Evolutionary conservation across 192 early-diverging fungal species (phyloP).

Genomic region (Coemansia sp.): DNA sequence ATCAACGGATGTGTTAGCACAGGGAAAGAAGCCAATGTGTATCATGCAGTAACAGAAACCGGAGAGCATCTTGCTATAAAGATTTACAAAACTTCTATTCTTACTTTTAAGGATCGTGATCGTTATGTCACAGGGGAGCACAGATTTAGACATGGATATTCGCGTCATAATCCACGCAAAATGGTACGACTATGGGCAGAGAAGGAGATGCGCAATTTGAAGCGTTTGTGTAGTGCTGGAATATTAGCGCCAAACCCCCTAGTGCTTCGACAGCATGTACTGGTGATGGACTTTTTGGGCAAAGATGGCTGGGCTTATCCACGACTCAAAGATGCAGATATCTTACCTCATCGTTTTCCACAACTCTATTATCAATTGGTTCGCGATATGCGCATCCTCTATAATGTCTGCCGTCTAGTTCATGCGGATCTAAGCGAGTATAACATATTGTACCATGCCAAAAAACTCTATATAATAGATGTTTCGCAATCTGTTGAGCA

Average conservation of each 20-base stretch:
- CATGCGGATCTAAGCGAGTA: slow-evolving; percentile 98
- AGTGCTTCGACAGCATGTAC: slow-evolving; percentile 85
- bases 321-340: slow-evolving; percentile 88
- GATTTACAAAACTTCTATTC: slow-evolving; percentile 98
- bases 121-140: slow-evolving; percentile 95
- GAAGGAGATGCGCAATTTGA: slow-evolving; percentile 98
- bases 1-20: slow-evolving; percentile 98
- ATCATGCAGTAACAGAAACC: slow-evolving; percentile 85
- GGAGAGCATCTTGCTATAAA: slow-evolving; percentile 90
- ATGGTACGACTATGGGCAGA: slow-evolving; percentile 99
- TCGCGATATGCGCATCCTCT: slow-evolving; percentile 87
- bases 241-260: slow-evolving; percentile 90
- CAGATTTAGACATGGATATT: slow-evolving; percentile 93
- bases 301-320: slow-evolving; percentile 94
- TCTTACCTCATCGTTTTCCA: slow-evolving; percentile 71
- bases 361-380: slow-evolving; percentile 80
- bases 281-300: slow-evolving; percentile 94
- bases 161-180: slow-evolving; percentile 91
- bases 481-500: slow-evolving; percentile 99
- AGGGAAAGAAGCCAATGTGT: slow-evolving; percentile 99
- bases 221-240: slow-evolving; percentile 78
- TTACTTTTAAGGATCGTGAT: slow-evolving; percentile 97
- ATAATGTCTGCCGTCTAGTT: slow-evolving; percentile 88
- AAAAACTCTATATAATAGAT: slow-evolving; percentile 87
- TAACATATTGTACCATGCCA: slow-evolving; percentile 89